Evolutionary conservation across 139 green algal genomes (phyloP).

Genomic region (Chlorella sorokiniana): DNA sequence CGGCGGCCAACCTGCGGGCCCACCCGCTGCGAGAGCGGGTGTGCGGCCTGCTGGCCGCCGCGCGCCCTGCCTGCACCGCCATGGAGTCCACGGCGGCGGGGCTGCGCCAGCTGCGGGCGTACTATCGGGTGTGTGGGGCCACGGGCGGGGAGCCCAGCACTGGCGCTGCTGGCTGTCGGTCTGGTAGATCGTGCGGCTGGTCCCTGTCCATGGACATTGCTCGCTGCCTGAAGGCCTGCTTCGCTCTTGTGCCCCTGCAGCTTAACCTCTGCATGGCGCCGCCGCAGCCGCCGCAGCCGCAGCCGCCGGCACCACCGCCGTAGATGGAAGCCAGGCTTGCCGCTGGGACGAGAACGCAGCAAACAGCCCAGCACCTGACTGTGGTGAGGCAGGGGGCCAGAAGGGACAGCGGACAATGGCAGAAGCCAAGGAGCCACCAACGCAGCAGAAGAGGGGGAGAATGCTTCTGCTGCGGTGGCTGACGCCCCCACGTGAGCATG

Average conservation of each 20-base stretch:
- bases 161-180: not conserved
- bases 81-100: not conserved
- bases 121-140: not conserved
- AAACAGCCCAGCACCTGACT: not conserved
- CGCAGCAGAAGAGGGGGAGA: no score
- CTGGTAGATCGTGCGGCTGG: not conserved
- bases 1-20: not conserved
- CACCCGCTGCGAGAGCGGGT: conserved; percentile 5
- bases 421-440: no score
- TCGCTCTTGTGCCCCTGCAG: not conserved
- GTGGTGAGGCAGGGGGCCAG: no score
- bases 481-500: no score
- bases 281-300: not conserved
- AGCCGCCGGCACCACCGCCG: not conserved
- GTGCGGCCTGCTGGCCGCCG: conserved; percentile 3
- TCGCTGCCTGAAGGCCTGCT: not conserved
- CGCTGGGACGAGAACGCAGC: no score
- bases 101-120: conserved; percentile 1
- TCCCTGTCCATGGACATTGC: not conserved
- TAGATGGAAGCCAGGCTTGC: not conserved
- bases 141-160: not conserved
- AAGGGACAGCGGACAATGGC: no score
- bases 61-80: conserved; percentile 7
- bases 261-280: conserved; percentile 1
- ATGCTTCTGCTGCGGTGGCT: no score